These are phyloP conservation scores for Mortierella antarctica DNA, from an alignment of 192 early-diverging fungal species.

Conservation along the genomic window DNA sequence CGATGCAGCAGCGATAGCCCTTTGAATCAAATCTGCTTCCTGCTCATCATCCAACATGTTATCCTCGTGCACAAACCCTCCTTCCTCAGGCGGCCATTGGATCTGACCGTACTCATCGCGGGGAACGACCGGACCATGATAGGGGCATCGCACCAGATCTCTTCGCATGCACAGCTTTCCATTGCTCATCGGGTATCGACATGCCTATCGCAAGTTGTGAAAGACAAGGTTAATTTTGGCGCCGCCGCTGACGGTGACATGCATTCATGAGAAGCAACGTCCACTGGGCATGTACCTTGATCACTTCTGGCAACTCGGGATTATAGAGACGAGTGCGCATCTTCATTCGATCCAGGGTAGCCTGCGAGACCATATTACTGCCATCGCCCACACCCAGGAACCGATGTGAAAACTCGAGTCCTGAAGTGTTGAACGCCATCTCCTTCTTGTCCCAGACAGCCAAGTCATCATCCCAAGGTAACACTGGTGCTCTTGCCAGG, in stretches of 20 bases:
- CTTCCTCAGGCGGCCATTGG: conserved; percentile 24
- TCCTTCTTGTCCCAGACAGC: conserved; percentile 71
- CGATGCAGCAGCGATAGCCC: conserved; percentile 11
- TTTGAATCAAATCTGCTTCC: conserved; percentile 8
- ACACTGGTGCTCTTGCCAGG: conserved; percentile 68
- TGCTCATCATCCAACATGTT: conserved; percentile 7
- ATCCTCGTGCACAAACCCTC: conserved; percentile 15
- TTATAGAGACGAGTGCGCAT: conserved; percentile 67
- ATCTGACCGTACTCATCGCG: conserved; percentile 67
- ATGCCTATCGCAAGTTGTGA: conserved; percentile 52
- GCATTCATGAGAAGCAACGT: not conserved
- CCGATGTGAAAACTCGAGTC: conserved; percentile 69
- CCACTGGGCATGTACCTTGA: conserved; percentile 52
- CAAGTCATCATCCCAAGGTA: conserved; percentile 73
- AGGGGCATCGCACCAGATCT: conserved; percentile 75
- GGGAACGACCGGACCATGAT: conserved; percentile 69
- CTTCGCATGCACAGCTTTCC: conserved; percentile 71
- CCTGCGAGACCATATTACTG: conserved; percentile 62
- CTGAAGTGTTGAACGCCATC: conserved; percentile 68
- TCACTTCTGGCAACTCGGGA: conserved; percentile 46
- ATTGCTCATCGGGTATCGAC: conserved; percentile 69
- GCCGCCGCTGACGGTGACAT: not conserved
- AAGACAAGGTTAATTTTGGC: not conserved
- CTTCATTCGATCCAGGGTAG: conserved; percentile 60
- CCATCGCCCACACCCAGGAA: conserved; percentile 75